Evolutionary conservation across 2,329 filamentous ascomycete species (phyloP), one percentile per base, ranked within the genome.

Genomic region (Cytospora chrysosperma): DNA sequence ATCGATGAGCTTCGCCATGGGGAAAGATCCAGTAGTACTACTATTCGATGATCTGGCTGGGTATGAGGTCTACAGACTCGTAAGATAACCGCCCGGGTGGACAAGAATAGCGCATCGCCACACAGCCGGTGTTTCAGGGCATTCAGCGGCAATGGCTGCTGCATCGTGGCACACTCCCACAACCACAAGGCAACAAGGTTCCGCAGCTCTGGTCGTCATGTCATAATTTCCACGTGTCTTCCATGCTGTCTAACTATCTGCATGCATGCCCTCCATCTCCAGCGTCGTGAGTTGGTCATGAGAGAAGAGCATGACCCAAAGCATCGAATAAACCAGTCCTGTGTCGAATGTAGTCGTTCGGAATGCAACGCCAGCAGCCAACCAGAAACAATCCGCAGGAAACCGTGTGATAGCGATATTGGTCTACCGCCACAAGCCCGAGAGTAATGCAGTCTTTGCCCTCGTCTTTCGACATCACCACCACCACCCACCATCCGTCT

Each of bases 221-320:
- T 62, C 68, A 59, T 66, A 40, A 64, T 61, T 51, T 60, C 58
- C 61, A 56, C 57, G 49, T 66, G 49, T 59, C 62, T 66, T 66
- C 61, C 64, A 50, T 64, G 61, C 64, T 66, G 64, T 66, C 64
- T 66, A 62, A 64, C 60, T 66, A 66, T 64, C 64, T 66, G 64
- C 62, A 64, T 66, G 64, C 64, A 64, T 56, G 59, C 57, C 49
- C 47, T 56, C 56, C 47, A 40, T 51, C 64, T 61, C 24, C 52
- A 56, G 56, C 27, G 24, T 64, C 54, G 56, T 61, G 50, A 52
- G 57, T 58, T 61, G 47, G 64, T 59, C 51, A 50, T 60, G 30
- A 65, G 57, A 66, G 57, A 59, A 64, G 30, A 66, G 37, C 53
- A 54, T 64, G 50, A 64, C 61, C 64, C 61, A 58, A 56, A 50